Base-by-base conservation (phyloP, 257 asterid genomes). In the Verbascum thapsus region DNA sequence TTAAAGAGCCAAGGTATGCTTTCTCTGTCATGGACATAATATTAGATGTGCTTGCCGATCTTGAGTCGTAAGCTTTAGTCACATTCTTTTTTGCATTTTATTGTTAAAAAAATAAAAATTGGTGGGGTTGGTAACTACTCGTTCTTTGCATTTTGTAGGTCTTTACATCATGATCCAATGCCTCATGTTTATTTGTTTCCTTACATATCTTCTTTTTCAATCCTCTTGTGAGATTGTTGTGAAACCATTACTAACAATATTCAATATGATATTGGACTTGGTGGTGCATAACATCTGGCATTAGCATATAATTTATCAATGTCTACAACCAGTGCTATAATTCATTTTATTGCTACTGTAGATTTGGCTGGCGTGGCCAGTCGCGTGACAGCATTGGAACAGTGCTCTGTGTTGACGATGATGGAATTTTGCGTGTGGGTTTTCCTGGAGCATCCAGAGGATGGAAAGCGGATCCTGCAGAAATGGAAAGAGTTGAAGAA, bases 401-500 rank as follows among this genome's bases (percentile, higher is more conserved):
- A 53, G 97, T 94, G 58, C 74, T 94, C 4, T 89, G 99, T 72
- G 99, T 94, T 47, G 99, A 94, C 82, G 99, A 94, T 73, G 99
- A 94, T 80, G 99, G 99, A 45, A 86, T 94, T 52, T 80, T 94
- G 70, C 96, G 99, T 43, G 96, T 94, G 71, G 99, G 99, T 51
- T 94, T 94, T 72, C 99, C 99, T 52, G 99, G 99, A 82, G 99
- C 97, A 74, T 94, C 99, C 65, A 85, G 99, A 78, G 99, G 99
- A 66, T 94, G 97, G 97, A 94, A 90, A 87, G 99, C 99, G 72
- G 99, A 94, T 74, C 99, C 99, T 67, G 90, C 99, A 51, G 99
- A 94, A 78, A 94, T 94, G 99, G 94, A 94, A 83, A 86, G 99
- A 69, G 97, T 94, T 64, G 99, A 94, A 83, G 99, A 94, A 77